Evolutionary conservation across 108 stramenopile species (phyloP).

Genomic region (Seminavis robusta): DNA sequence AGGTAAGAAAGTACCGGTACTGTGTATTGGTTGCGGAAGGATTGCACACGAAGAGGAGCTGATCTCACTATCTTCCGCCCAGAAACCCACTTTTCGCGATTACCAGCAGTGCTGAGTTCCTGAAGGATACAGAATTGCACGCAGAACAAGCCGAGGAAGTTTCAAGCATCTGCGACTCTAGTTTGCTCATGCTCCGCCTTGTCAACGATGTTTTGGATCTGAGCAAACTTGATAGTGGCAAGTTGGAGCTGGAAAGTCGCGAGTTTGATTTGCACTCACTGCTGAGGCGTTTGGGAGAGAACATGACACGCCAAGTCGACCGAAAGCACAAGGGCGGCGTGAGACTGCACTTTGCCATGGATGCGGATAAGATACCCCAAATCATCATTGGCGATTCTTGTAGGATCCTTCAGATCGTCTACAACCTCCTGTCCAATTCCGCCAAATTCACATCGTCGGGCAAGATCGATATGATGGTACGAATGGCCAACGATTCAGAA

Average conservation of each 20-base stretch:
- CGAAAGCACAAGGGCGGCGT: slow-evolving; percentile 4
- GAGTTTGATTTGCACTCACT: slow-evolving; percentile 15
- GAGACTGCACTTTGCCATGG: background rate
- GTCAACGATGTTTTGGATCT: slow-evolving; percentile 41
- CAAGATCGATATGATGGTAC: too few species aligned
- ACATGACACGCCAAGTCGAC: slow-evolving; percentile 1
- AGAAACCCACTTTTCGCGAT: slow-evolving; percentile 22
- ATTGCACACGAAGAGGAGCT: too few species aligned
- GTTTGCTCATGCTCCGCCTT: slow-evolving; percentile 30
- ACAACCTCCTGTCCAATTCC: slow-evolving; percentile 35
- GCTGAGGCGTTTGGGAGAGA: slow-evolving; percentile 1
- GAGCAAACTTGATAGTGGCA: slow-evolving; percentile 32
- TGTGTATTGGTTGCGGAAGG: too few species aligned
- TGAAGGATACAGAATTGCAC: background rate
- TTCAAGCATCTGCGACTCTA: slow-evolving; percentile 9
- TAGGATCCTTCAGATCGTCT: slow-evolving; percentile 24
- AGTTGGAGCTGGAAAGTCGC: slow-evolving; percentile 21
- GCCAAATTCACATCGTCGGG: slow-evolving; percentile 29
- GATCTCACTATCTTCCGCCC: background rate
- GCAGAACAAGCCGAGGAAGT: slow-evolving; percentile 7
- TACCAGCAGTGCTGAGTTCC: slow-evolving; percentile 16
- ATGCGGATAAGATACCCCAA: slow-evolving; percentile 10
- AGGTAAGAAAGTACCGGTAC: too few species aligned
- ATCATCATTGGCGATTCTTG: slow-evolving; percentile 13
- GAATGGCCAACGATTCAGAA: too few species aligned